Conservation (phyloP, 176 grass and related monocot species). For the Carex myosuroides region DNA sequence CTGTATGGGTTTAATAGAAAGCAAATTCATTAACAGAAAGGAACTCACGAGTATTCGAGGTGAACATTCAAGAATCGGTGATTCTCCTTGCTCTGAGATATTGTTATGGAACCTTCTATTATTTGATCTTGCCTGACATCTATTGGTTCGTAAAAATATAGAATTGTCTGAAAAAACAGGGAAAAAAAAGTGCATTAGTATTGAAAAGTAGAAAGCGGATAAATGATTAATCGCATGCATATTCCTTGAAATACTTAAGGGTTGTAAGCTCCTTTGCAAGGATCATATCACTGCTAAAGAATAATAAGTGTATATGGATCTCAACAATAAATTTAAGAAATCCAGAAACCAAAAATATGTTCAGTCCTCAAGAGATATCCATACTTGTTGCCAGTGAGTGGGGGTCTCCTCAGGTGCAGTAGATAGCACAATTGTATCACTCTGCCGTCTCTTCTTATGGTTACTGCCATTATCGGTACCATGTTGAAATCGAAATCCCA, state of each 20-base stretch:
- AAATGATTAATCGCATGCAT: neutral
- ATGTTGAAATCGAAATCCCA: constrained; percentile 10
- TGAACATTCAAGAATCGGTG: constrained; percentile 80
- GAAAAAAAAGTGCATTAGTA: neutral
- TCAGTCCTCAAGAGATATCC: neutral
- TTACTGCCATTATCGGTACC: constrained; percentile 36
- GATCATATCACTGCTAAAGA: neutral
- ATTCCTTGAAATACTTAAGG: neutral
- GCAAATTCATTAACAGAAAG: neutral
- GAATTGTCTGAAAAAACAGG: constrained; percentile 51
- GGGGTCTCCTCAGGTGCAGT: constrained; percentile 81
- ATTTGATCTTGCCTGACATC: constrained; percentile 74
- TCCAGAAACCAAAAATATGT: neutral
- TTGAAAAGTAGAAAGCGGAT: neutral
- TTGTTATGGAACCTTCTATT: constrained; percentile 68
- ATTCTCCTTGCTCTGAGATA: constrained; percentile 75
- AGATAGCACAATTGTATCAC: constrained; percentile 56
- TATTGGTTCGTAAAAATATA: constrained; percentile 87
- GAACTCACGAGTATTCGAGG: constrained; percentile 72
- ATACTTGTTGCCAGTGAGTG: constrained; percentile 91
- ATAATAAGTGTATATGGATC: neutral
- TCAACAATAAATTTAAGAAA: constrained; percentile 3
- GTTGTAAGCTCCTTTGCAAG: neutral
- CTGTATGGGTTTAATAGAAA: neutral
- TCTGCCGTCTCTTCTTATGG: constrained; percentile 48